Evolutionary conservation across 1,284 basidiomycete genomes (phyloP), one percentile per base, ranked within the genome.

Genomic region (Chiua sp.): DNA sequence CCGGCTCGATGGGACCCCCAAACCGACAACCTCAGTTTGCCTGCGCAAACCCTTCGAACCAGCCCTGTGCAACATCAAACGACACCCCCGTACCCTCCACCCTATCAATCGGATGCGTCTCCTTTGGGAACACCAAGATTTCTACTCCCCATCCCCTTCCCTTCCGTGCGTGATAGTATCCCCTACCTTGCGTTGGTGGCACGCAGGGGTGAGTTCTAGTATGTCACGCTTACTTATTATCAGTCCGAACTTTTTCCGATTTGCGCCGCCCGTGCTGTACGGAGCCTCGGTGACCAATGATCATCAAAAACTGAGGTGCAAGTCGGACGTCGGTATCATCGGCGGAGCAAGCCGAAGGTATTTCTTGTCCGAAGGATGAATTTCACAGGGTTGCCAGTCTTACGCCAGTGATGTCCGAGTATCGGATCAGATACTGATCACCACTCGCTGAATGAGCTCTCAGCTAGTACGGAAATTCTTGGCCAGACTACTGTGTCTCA

Each of bases 121-220:
- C 86, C 20, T 83, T 82, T 10, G 82, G 81, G 63, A 91, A 91
- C 54, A 79, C 70, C n/a, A 90, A 73, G 79, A 91, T 79, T 49
- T 88, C 85, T 13, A 88, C 83, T 26, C 56, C 58, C 52, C 73
- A 70, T 10, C 74, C 76, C 32, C 75, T 66, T 7, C 79, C 82
- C 64, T 84, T 88, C 51, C 92, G 71, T 4, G 82, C 83, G 71
- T 92, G 87, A 64, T 87, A 92, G 68, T 84, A 87, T 13, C 79
- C 80, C 60, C 79, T 79, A 0, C 87, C 86, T 57, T 93, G 90
- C 18, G 81, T 80, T 3, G 87, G 84, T 10, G 87, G 79, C 2
- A 91, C 90, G 0, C 91, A 76, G 53, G 82, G 74, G 69, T 93
- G n/a, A n/a, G n/a, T n/a, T n/a, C n/a, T n/a, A n/a, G n/a, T n/a